A percentile compares a stretch with the other conserved stretches of the same genome.
These are phyloP conservation scores for Terfezia boudieri DNA, from an alignment of 495 filamentous ascomycete genomes.

Conservation along the genomic window DNA sequence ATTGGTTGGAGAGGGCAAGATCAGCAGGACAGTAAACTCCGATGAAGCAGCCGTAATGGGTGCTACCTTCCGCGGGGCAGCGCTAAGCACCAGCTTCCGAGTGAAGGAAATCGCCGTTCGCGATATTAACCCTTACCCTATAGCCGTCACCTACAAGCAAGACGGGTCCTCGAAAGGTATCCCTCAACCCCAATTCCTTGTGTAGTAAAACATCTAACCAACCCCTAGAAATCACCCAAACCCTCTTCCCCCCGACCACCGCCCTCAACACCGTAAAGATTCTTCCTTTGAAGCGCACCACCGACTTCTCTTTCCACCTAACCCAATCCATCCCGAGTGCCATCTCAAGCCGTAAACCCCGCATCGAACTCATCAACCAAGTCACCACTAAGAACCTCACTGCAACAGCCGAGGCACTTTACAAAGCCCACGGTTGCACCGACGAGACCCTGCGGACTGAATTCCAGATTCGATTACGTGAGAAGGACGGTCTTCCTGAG, in stretches of 20 bases:
- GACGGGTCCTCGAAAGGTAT: conserved; percentile 13
- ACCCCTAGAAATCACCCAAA: conserved; percentile 28
- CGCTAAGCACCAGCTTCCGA: conserved; percentile 75
- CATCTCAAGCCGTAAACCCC: conserved; percentile 15
- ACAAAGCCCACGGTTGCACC: conserved; percentile 52
- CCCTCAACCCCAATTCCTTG: conserved; percentile 15
- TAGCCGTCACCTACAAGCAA: conserved; percentile 39
- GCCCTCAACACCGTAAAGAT: conserved; percentile 62
- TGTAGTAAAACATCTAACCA: conserved; percentile 33
- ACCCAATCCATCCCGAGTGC: conserved; percentile 39
- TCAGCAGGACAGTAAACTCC: conserved; percentile 84
- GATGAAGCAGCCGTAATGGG: conserved; percentile 96
- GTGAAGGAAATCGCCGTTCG: conserved; percentile 82
- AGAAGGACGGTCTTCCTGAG: conserved; percentile 61
- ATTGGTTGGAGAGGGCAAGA: conserved; percentile 47
- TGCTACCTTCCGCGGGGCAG: conserved; percentile 82
- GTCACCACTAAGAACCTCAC: conserved; percentile 69
- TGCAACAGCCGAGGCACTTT: conserved; percentile 48
- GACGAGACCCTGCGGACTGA: conserved; percentile 57
- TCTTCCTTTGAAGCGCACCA: conserved; percentile 62
- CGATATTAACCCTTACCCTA: conserved; percentile 50
- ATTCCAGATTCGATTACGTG: conserved; percentile 47
- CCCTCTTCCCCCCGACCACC: conserved; percentile 59
- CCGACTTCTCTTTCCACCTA: conserved; percentile 65
- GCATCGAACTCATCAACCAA: conserved; percentile 28